Conservation (phyloP, 2,329 filamentous ascomycete species). For the Cytospora paraplurivora region DNA sequence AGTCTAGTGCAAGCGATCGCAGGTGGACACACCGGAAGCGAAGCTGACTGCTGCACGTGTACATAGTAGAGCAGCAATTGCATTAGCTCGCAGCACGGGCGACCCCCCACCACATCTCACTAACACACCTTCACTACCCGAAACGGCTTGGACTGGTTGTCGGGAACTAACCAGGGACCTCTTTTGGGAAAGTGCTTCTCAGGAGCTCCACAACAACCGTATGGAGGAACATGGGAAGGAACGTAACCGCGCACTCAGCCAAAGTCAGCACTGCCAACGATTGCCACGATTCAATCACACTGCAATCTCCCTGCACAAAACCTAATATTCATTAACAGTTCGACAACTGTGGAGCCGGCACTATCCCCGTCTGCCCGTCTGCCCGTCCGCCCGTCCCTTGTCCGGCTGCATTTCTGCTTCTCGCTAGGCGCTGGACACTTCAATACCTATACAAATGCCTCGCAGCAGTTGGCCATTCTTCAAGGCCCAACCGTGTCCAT, state of each 20-base stretch:
- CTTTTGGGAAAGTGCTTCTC: constrained; percentile 11
- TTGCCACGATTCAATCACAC: constrained; percentile 3
- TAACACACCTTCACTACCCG: constrained; percentile 2
- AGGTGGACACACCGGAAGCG: constrained; percentile 1
- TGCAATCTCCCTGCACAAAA: constrained; percentile 15
- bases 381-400: too few relatives aligned
- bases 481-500: background rate
- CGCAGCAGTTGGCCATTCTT: background rate
- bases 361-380: too few relatives aligned
- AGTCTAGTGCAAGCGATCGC: background rate
- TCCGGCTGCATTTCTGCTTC: too few relatives aligned
- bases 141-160: constrained; percentile 8
- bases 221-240: background rate
- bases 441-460: too few relatives aligned
- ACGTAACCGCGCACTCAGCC: background rate
- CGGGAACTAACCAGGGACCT: background rate
- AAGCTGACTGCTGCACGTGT: background rate
- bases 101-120: background rate
- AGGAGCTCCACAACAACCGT: background rate
- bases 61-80: background rate
- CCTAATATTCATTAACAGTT: background rate
- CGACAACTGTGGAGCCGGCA: background rate
- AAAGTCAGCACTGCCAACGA: constrained; percentile 5
- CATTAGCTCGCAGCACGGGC: background rate
- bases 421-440: too few relatives aligned